A percentile compares a stretch with the other conserved stretches of the same genome.
These are phyloP conservation scores for Penicillium macrosclerotiorum DNA, from an alignment of 495 filamentous ascomycete genomes.

Conservation along the genomic window DNA sequence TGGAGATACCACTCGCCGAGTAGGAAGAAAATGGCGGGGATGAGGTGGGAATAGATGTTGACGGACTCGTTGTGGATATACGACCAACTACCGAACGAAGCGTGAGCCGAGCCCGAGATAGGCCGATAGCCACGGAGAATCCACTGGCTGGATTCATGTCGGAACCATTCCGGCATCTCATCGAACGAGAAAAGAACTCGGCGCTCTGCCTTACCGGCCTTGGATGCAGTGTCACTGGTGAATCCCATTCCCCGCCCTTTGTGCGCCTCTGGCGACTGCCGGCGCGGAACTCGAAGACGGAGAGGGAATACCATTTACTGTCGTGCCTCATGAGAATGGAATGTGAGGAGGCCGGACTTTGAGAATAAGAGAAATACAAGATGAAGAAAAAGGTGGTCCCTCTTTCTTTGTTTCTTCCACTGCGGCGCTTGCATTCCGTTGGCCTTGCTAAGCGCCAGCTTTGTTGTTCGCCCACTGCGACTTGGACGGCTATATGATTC, in stretches of 20 bases:
- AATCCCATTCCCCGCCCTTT: constrained; percentile 17
- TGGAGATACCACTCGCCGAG: constrained; percentile 17
- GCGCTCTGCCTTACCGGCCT: constrained; percentile 2
- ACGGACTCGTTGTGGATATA: constrained; percentile 37
- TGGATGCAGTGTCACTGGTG: constrained; percentile 7
- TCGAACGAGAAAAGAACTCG: constrained; percentile 27
- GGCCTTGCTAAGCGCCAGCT: too few species aligned
- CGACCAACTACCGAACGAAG: constrained; percentile 25
- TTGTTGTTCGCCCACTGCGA: too few species aligned
- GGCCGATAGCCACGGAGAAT: constrained; percentile 33
- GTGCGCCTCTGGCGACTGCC: constrained; percentile 9
- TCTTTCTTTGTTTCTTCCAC: constrained; percentile 1
- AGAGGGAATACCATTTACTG: constrained; percentile 15
- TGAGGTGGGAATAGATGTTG: constrained; percentile 35
- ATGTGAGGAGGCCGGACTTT: constrained; percentile 1
- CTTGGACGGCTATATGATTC: constrained; percentile 37
- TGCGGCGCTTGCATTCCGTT: too few species aligned
- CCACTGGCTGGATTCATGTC: constrained; percentile 20
- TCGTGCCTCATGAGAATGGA: neutral
- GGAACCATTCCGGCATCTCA: constrained; percentile 32
- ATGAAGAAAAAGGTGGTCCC: constrained; percentile 9
- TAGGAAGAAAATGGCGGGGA: constrained; percentile 23
- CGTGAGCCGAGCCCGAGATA: constrained; percentile 26
- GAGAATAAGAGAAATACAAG: constrained; percentile 4
- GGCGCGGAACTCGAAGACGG: constrained; percentile 24